Percentiles rank a stretch among this genome's conserved stretches.
phyloP scores from a whole-genome alignment of 257 asterid genomes.

The Paulownia fortunei region DNA sequence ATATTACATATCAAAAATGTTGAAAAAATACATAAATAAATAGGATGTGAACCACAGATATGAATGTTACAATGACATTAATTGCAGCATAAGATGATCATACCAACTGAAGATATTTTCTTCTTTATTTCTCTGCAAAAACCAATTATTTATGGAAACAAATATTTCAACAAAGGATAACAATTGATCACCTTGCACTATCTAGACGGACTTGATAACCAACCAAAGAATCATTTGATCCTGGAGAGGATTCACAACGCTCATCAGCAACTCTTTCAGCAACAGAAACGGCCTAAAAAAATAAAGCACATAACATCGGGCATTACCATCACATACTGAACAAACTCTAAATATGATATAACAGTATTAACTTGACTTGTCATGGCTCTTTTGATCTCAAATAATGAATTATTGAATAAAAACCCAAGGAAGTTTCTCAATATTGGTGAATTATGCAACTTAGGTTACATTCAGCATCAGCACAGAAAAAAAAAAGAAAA shows the following conservation, averaged over 20 bases:
- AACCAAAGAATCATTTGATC: conserved; percentile 85
- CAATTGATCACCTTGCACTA: conserved; percentile 78
- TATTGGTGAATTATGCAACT: not conserved
- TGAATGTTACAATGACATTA: conserved; percentile 4
- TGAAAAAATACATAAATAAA: not conserved
- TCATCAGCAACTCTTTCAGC: conserved; percentile 98
- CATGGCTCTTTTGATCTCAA: conserved; percentile 1
- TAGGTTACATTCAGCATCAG: not conserved
- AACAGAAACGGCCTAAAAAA: conserved; percentile 84
- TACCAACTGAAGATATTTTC: conserved; percentile 29
- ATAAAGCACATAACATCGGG: conserved; percentile 21
- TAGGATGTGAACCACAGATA: conserved; percentile 28
- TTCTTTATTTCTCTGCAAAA: conserved; percentile 3
- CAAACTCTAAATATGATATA: not conserved
- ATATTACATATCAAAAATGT: not conserved
- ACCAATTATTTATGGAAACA: conserved; percentile 22
- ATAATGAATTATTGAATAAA: not conserved
- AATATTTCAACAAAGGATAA: conserved; percentile 26
- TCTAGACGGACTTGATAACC: conserved; percentile 99
- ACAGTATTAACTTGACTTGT: not conserved
- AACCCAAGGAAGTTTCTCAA: not conserved
- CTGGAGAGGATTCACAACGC: conserved; percentile 94
- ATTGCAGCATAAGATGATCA: conserved; percentile 7
- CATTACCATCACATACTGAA: conserved; percentile 24
- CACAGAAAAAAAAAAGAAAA: not conserved